Conservation (phyloP, 1,284 basidiomycete genomes). For the Porodaedalea pini region DNA sequence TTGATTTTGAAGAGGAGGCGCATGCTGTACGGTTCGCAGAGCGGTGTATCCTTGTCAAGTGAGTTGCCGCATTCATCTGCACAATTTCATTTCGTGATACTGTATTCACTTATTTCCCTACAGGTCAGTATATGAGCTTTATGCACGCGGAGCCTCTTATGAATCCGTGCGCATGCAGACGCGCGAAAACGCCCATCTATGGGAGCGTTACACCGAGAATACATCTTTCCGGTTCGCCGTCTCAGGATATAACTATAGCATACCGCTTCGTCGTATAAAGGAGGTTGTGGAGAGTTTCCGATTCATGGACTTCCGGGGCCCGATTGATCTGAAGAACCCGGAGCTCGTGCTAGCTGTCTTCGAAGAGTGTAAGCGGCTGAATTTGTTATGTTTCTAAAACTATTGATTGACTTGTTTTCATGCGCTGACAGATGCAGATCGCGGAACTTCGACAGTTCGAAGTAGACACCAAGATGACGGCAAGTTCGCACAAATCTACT, state of each 20-base stretch:
- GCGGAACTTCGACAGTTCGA: constrained; percentile 38
- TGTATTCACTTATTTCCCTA: constrained; percentile 12
- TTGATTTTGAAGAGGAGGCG: constrained; percentile 67
- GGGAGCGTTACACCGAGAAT: constrained; percentile 57
- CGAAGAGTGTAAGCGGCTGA: constrained; percentile 76
- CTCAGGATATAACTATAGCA: constrained; percentile 71
- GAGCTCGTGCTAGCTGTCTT: constrained; percentile 77
- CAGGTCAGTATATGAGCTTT: constrained; percentile 78
- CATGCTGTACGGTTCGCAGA: constrained; percentile 72
- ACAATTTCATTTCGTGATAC: background rate
- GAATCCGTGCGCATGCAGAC: constrained; percentile 66
- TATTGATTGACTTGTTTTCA: constrained; percentile 11
- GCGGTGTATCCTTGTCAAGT: constrained; percentile 86
- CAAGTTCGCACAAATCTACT: constrained; percentile 67
- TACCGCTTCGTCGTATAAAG: constrained; percentile 61
- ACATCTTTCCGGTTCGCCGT: constrained; percentile 83
- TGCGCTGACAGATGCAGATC: constrained; percentile 44
- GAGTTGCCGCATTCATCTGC: constrained; percentile 26
- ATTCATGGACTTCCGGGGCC: constrained; percentile 83
- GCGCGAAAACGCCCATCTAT: constrained; percentile 44
- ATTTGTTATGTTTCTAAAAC: constrained; percentile 14
- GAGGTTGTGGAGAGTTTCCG: constrained; percentile 77
- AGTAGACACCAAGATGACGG: constrained; percentile 61
- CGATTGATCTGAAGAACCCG: constrained; percentile 81
- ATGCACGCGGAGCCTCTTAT: constrained; percentile 66